Conservation (phyloP, 2,329 filamentous ascomycete genomes). For the Raffaelea arxii region DNA sequence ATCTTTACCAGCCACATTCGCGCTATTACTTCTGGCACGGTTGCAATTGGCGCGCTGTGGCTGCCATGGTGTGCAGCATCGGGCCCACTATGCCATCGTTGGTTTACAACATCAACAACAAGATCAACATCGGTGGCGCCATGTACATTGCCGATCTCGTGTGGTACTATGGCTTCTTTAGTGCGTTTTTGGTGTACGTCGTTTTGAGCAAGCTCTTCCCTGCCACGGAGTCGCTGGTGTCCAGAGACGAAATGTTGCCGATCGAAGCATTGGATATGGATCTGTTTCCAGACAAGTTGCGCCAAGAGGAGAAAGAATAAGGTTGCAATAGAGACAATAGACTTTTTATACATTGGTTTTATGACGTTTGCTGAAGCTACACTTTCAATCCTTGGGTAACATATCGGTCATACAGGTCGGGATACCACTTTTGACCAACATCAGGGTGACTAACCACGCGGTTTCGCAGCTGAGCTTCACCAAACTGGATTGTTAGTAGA, state of each 20-base stretch:
- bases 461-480: constrained; percentile 10
- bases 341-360: no score
- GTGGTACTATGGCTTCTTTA: constrained; percentile 8
- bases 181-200: constrained; percentile 2
- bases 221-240: constrained; percentile 5
- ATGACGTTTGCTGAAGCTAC: no score
- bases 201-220: constrained; percentile 5
- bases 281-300: background rate
- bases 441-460: constrained; percentile 10
- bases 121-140: constrained; percentile 9
- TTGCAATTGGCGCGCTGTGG: constrained; percentile 12
- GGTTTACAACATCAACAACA: constrained; percentile 7
- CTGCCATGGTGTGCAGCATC: constrained; percentile 13
- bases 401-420: constrained; percentile 8
- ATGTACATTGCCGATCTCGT: constrained; percentile 4
- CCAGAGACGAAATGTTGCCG: background rate
- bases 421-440: constrained; percentile 10
- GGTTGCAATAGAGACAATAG: no score
- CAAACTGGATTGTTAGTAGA: constrained; percentile 4
- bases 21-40: constrained; percentile 31
- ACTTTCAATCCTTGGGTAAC: constrained; percentile 5
- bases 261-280: background rate
- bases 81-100: constrained; percentile 12
- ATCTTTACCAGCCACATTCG: constrained; percentile 24
- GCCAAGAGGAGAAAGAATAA: no score